These are phyloP conservation scores for Pseudonitzschia delicatissima DNA, from an alignment of 108 stramenopile species.

Conservation along the genomic window DNA sequence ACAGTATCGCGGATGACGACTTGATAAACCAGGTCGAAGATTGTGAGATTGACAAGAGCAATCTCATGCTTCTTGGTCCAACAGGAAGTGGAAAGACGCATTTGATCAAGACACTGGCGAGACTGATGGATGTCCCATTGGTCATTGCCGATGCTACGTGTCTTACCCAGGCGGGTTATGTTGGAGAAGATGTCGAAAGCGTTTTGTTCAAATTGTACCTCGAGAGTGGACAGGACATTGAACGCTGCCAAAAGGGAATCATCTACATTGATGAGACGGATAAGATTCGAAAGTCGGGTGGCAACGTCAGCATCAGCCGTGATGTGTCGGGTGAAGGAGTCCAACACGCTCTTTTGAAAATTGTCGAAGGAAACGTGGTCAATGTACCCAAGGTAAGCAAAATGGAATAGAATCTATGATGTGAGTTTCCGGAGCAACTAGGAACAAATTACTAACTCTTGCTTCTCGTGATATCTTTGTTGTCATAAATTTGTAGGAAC, in stretches of 20 bases:
- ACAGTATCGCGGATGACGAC: conserved; percentile 51
- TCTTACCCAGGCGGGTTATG: conserved; percentile 96
- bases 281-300: conserved; percentile 92
- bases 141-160: conserved; percentile 96
- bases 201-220: conserved; percentile 92
- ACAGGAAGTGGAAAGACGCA: conserved; percentile 93
- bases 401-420: too few species aligned
- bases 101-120: conserved; percentile 92
- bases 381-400: conserved; percentile 95
- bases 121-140: conserved; percentile 90
- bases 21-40: conserved; percentile 77
- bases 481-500: conserved; percentile 45
- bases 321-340: conserved; percentile 96
- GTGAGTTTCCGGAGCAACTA: background rate
- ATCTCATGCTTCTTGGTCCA: conserved; percentile 92
- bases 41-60: conserved; percentile 94
- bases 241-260: conserved; percentile 89
- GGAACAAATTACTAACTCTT: background rate
- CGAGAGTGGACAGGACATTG: conserved; percentile 93
- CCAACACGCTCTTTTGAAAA: conserved; percentile 98
- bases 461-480: background rate
- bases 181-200: conserved; percentile 98
- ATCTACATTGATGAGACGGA: conserved; percentile 95
- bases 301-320: conserved; percentile 93
- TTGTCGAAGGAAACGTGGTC: conserved; percentile 97